phyloP scores from a whole-genome alignment of 306 rosid genomes.

The Acacia acuminata region DNA sequence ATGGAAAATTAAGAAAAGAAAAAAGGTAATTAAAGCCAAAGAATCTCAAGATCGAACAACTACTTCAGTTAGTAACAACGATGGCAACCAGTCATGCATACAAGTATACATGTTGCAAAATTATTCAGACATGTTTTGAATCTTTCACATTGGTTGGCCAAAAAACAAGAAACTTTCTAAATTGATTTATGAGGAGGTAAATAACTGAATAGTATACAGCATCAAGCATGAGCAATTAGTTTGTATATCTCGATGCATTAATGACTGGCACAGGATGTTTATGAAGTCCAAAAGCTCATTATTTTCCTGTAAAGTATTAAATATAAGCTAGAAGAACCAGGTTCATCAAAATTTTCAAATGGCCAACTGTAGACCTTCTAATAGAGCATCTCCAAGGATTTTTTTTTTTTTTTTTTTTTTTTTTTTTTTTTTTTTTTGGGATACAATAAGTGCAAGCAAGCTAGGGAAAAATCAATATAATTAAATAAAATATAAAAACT shows the following conservation, averaged over 20 bases:
- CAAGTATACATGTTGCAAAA: slow-evolving; percentile 1
- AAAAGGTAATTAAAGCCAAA: slow-evolving; percentile 20
- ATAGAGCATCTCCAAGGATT: not conserved
- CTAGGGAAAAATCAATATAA: not conserved
- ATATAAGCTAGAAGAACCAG: not conserved
- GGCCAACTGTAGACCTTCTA: not conserved
- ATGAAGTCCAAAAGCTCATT: slow-evolving; percentile 16
- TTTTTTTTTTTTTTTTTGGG: not conserved
- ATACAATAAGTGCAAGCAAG: not conserved
- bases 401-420: not conserved
- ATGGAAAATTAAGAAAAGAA: not conserved
- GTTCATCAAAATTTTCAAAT: slow-evolving; percentile 16
- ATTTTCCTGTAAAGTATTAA: not conserved
- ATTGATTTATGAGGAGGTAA: slow-evolving; percentile 21
- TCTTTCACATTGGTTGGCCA: not conserved
- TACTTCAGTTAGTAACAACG: not conserved
- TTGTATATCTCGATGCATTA: slow-evolving; percentile 1
- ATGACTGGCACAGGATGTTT: not conserved
- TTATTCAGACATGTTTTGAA: not conserved
- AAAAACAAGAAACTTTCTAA: not conserved
- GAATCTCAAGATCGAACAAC: slow-evolving; percentile 16
- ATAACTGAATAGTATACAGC: slow-evolving; percentile 17
- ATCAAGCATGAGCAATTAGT: not conserved
- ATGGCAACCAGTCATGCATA: slow-evolving; percentile 8
- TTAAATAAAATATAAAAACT: not conserved